phyloP scores from a whole-genome alignment of 2,329 filamentous ascomycete genomes.

The Botryotinia globosa region DNA sequence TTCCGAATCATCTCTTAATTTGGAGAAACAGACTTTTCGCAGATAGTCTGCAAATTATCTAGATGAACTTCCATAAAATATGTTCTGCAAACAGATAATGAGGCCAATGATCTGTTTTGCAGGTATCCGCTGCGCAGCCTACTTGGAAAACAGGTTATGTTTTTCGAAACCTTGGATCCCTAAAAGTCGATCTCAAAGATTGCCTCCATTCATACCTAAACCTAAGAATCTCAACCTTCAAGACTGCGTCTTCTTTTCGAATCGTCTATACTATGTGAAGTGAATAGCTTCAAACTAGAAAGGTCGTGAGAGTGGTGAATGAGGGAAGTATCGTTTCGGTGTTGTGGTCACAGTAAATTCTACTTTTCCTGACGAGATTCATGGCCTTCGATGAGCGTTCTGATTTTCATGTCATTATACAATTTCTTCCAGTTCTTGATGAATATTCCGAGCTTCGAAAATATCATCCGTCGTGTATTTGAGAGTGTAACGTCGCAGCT shows the following conservation, averaged over 20 bases:
- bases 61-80: too few relatives aligned
- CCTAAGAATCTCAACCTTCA: neutral
- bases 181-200: neutral
- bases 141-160: neutral
- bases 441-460: neutral
- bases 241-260: neutral
- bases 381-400: neutral
- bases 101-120: too few relatives aligned
- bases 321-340: neutral
- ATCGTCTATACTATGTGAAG: neutral
- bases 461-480: accelerated
- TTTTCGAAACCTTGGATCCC: neutral
- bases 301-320: neutral
- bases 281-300: neutral
- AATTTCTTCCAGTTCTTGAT: neutral
- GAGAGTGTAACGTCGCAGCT: neutral
- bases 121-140: too few relatives aligned
- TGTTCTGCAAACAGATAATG: too few relatives aligned
- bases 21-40: too few relatives aligned
- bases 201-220: accelerated
- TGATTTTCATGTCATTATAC: neutral
- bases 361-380: neutral
- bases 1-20: too few relatives aligned
- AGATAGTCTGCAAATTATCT: too few relatives aligned
- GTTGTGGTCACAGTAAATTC: neutral